Base-by-base conservation (phyloP, 371 early-diverging fungal species). In the Mucor ambiguus region DNA sequence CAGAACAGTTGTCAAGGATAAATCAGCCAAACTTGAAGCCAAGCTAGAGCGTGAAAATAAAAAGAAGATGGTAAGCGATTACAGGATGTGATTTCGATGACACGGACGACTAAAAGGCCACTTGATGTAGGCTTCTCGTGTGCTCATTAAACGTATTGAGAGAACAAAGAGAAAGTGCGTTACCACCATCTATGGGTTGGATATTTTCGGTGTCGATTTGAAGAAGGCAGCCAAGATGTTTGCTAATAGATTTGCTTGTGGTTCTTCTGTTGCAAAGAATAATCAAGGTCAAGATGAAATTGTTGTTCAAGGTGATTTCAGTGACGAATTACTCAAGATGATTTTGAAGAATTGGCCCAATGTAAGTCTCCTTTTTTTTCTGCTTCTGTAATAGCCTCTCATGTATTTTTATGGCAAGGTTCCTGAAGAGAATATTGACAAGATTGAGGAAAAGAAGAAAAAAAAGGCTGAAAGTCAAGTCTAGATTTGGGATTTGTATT, bases 161-260 rank as follows among this genome's bases (percentile, higher is more conserved):
- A 85, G 98, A 69, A 96, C 92, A 66, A 96, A 94, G 81, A 84
- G 94, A 77, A 98, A 96, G 81, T 89, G 90, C 72, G 89, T 95
- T 30, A 92, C 90, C 16, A 86, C 82, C 33, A 87, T 95, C 49
- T 84, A 83, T 61, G 94, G 94, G 49, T 74, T 95, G 73, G 92
- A 95, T 71, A 72, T 86, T 32, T 95, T 93, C 82, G 90, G 88
- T 60, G 90, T 97, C 48, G 97, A 96, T 69, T 79, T 98, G 72
- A 97, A 96, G 73, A 95, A 95, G 76, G 95, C 94, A 4, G 93
- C 96, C 69, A 98, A 98, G 77, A 77, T 87, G 74, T 96, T 96
- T 83, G 95, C 96, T 52, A 92, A 87, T 69, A 90, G 90, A 79
- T 96, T 94, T 76, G 96, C 96, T 2, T 93, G 94, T 75, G 96